phyloP scores from a whole-genome alignment of 345 rosid genomes.

The Arabidopsis thaliana region TAIR10.1 NC_003075.7:2225501-2226000 shows the following conservation, averaged over 20 bases:
- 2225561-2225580: constrained; percentile 87
- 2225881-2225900: background rate
- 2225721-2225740: constrained; percentile 75
- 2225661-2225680: background rate
- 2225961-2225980: constrained; percentile 77
- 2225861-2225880: background rate
- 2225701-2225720: constrained; percentile 89
- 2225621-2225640: background rate
- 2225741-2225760: constrained; percentile 82
- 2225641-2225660: background rate
- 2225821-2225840: constrained; percentile 1
- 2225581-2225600: constrained; percentile 76
- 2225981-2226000: constrained; percentile 71
- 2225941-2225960: constrained; percentile 83
- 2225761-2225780: constrained; percentile 19
- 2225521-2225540: constrained; percentile 84
- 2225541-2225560: constrained; percentile 96
- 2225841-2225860: background rate
- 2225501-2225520: constrained; percentile 82
- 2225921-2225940: constrained; percentile 91
- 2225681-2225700: constrained; percentile 51
- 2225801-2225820: background rate
- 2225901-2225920: constrained; percentile 70
- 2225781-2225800: background rate
- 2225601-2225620: background rate